These are phyloP conservation scores for Akebia trifoliata DNA, from an alignment of 164 flowering plant species.

Conservation along the genomic window DNA sequence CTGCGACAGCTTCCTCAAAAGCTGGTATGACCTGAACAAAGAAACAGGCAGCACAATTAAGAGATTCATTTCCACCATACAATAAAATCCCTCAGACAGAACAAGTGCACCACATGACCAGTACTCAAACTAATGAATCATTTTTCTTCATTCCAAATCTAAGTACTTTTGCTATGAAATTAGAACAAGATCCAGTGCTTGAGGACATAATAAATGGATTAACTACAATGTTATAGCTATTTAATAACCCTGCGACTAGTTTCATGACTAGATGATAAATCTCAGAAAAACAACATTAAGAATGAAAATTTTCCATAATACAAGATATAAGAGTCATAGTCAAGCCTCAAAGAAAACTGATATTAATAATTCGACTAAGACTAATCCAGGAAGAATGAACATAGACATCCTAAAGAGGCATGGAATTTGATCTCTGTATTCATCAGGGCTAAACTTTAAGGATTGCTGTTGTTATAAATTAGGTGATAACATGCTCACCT, in stretches of 20 bases:
- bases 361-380: neutral
- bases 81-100: neutral
- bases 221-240: neutral
- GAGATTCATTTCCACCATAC: neutral
- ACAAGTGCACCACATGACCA: neutral
- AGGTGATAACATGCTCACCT: conserved; percentile 36
- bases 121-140: no score
- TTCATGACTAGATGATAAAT: neutral
- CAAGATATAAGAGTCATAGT: no score
- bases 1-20: conserved; percentile 87
- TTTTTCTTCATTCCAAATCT: no score
- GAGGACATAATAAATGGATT: neutral
- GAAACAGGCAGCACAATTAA: neutral
- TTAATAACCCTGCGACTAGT: no score
- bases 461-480: neutral
- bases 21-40: conserved; percentile 84
- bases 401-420: no score
- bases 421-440: no score
- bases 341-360: neutral
- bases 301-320: neutral
- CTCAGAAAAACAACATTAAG: no score
- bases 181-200: no score
- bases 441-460: neutral
- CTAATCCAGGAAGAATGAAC: neutral
- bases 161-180: no score